phyloP scores from a whole-genome alignment of 768 basidiomycete species.

The Pulveroboletus sp. region DNA sequence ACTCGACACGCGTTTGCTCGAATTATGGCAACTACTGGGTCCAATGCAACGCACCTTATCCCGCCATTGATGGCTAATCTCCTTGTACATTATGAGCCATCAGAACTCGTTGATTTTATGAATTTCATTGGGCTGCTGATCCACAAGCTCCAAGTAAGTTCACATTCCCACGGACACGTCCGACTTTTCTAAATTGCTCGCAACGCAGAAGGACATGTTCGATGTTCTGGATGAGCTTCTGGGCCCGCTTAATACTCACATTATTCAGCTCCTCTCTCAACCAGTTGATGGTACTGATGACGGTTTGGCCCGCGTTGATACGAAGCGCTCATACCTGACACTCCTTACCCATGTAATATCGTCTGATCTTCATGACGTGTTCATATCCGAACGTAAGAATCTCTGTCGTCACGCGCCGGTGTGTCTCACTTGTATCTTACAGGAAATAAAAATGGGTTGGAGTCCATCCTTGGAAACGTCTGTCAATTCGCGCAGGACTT shows the following conservation, averaged over 20 bases:
- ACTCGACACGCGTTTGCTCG: slow-evolving; percentile 91
- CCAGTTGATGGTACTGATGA: slow-evolving; percentile 88
- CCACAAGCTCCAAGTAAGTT: slow-evolving; percentile 79
- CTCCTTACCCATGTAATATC: slow-evolving; percentile 79
- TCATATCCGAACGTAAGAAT: slow-evolving; percentile 75
- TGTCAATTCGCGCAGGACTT: slow-evolving; percentile 67
- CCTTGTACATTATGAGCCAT: slow-evolving; percentile 87
- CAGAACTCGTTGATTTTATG: slow-evolving; percentile 93
- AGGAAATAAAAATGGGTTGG: slow-evolving; percentile 67
- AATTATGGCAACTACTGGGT: slow-evolving; percentile 85
- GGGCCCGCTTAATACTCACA: slow-evolving; percentile 79
- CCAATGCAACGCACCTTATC: slow-evolving; percentile 80
- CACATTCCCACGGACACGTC: background rate
- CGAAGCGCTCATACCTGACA: slow-evolving; percentile 83
- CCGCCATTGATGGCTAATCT: slow-evolving; percentile 86
- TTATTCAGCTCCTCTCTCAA: slow-evolving; percentile 72
- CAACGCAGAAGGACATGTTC: slow-evolving; percentile 70
- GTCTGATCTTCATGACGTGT: slow-evolving; percentile 75
- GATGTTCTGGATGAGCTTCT: slow-evolving; percentile 87
- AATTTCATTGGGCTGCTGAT: slow-evolving; percentile 89
- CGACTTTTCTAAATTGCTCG: background rate
- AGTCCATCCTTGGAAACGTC: slow-evolving; percentile 72
- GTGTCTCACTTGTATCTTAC: slow-evolving; percentile 1
- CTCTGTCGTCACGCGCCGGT: background rate
- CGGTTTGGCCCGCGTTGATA: slow-evolving; percentile 66